Base-by-base conservation (phyloP, 192 early-diverging fungal genomes). In the Haplosporangium gracile region DNA sequence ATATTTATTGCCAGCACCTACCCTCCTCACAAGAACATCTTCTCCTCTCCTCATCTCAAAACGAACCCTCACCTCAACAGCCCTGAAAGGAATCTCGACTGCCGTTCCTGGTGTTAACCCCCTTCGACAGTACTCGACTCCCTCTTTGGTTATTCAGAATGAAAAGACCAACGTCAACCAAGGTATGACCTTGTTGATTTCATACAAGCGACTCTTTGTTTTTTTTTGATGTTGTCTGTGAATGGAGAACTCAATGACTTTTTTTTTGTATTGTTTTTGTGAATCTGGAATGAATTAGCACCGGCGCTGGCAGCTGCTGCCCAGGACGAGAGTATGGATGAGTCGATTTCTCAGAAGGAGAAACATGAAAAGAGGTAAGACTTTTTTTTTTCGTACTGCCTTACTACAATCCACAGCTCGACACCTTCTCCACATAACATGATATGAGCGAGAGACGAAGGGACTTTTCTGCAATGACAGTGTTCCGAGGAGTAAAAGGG, bases 141-240 rank as follows among this genome's bases (percentile, higher is more conserved):
- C 68, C 6, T 78, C 82, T 0, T 22, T 77, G 36, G 22, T 42
- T 15, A 72, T 74, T 18, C 74, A 60, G n/a, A 83, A 78, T 45
- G 82, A 83, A 70, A 83, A 83, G 60, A 68, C 76, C 13, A 83
- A 75, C 39, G 51, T 83, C 39, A 83, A 83, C 53, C 82, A 83
- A 63, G 82, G 82, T 78, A 78, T 47, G 26, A 2, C 2, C 45
- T 15, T 16, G 26, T 49, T 29, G 32, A 16, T 16, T 5, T 13
- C 24, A 29, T 1, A 38, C 36, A 0, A 11, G 22, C 9, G 36
- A 34, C 18, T n/a, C 15, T 36, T 10, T 42, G n/a, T 49, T 22
- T 57, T 34, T 53, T 29, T 40, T 18, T 72, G 24, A 22, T 6
- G 29, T 51, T 22, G 36, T 68, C 13, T 26, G 9, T 69, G 55